These are phyloP conservation scores for Kwoniella pini DNA, from an alignment of 768 basidiomycete species.

Conservation along the genomic window DNA sequence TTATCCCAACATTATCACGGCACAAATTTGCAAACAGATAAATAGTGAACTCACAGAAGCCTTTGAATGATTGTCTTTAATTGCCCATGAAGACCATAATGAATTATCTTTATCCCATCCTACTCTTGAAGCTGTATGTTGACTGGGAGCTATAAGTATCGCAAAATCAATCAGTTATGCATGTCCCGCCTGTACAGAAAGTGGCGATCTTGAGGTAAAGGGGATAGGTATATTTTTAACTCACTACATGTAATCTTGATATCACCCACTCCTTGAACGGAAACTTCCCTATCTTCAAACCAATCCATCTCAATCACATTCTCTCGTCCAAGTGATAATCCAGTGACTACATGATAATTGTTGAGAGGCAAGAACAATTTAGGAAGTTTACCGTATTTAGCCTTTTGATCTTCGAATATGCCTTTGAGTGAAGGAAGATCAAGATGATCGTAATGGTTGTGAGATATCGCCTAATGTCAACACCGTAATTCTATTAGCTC, in stretches of 20 bases:
- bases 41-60: conserved; percentile 23
- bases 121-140: conserved; percentile 65
- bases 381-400: conserved; percentile 60
- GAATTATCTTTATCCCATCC: conserved; percentile 62
- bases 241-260: conserved; percentile 45
- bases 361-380: conserved; percentile 66
- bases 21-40: neutral
- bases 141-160: conserved; percentile 54
- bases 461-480: conserved; percentile 58
- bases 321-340: conserved; percentile 54
- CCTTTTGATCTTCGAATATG: conserved; percentile 20
- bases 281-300: conserved; percentile 60
- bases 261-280: conserved; percentile 41
- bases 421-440: conserved; percentile 35
- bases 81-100: conserved; percentile 69
- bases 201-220: too few species aligned
- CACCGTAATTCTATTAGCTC: neutral
- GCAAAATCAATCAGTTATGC: too few species aligned
- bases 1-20: neutral
- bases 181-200: too few species aligned
- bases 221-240: too few species aligned
- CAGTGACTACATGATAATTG: conserved; percentile 55
- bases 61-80: conserved; percentile 53
- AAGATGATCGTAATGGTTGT: conserved; percentile 57
- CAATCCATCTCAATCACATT: conserved; percentile 65